A percentile compares a stretch with the other conserved stretches of the same genome.
phyloP scores from a whole-genome alignment of 768 basidiomycete genomes.

The Vishniacozyma victoriae region DNA sequence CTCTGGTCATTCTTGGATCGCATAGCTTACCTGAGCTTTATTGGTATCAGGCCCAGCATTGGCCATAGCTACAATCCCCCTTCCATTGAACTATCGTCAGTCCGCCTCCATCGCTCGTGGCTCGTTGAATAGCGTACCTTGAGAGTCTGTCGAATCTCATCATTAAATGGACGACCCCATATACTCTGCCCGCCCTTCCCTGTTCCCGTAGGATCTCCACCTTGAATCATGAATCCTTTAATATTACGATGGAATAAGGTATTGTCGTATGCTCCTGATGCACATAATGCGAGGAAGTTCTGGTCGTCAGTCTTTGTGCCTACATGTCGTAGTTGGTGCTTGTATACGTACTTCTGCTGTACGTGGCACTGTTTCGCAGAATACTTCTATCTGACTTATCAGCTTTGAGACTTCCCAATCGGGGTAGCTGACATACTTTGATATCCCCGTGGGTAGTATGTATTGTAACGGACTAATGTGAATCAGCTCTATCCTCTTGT shows the following conservation, averaged over 20 bases:
- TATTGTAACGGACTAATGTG: constrained; percentile 76
- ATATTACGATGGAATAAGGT: constrained; percentile 88
- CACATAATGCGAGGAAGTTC: constrained; percentile 95
- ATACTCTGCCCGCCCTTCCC: constrained; percentile 97
- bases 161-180: constrained; percentile 85
- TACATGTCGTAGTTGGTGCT: no score
- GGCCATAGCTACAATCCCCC: constrained; percentile 96
- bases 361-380: constrained; percentile 94
- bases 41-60: constrained; percentile 63
- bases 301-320: constrained; percentile 46
- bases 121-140: no score
- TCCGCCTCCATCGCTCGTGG: no score
- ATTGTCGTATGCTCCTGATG: constrained; percentile 75
- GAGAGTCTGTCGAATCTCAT: constrained; percentile 88
- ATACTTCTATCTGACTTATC: constrained; percentile 72
- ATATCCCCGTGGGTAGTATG: constrained; percentile 92
- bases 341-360: constrained; percentile 83
- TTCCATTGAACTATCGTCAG: constrained; percentile 71
- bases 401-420: background rate
- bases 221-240: constrained; percentile 89
- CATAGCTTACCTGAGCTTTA: constrained; percentile 53
- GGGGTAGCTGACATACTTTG: constrained; percentile 57
- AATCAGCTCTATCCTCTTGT: background rate
- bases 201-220: constrained; percentile 53
- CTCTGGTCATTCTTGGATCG: background rate